A percentile compares a stretch with the other conserved stretches of the same genome.
These are phyloP conservation scores for Dioszegia aurantiaca DNA, from an alignment of 768 basidiomycete species.

Conservation along the genomic window DNA sequence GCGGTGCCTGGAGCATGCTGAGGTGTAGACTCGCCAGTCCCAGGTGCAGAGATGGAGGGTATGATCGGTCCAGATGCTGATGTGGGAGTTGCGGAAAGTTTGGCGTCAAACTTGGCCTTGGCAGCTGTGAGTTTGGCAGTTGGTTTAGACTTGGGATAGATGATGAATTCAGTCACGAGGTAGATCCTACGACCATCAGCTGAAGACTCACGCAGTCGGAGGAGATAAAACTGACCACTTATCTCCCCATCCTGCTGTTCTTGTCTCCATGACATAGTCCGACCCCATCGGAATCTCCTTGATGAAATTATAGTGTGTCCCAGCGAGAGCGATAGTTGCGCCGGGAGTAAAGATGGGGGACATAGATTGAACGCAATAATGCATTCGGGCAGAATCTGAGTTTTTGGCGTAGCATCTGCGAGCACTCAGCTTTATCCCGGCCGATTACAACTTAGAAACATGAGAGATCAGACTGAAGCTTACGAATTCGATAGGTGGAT, in stretches of 20 bases:
- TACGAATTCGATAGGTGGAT: constrained; percentile 46
- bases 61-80: constrained; percentile 5
- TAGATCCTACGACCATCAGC: constrained; percentile 39
- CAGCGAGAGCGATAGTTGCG: constrained; percentile 39
- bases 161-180: constrained; percentile 49
- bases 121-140: constrained; percentile 1
- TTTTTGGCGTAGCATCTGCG: constrained; percentile 38
- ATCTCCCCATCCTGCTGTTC: constrained; percentile 50
- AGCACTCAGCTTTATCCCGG: constrained; percentile 6
- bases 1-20: constrained; percentile 4
- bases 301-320: constrained; percentile 45
- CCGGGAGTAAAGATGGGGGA: constrained; percentile 38
- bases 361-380: constrained; percentile 34
- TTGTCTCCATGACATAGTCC: constrained; percentile 47
- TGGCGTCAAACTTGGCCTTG: background rate
- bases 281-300: constrained; percentile 51
- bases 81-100: background rate
- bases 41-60: constrained; percentile 15
- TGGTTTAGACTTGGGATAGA: constrained; percentile 40
- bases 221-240: constrained; percentile 48
- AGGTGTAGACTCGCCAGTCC: constrained; percentile 23
- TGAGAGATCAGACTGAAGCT: constrained; percentile 6
- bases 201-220: background rate
- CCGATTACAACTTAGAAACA: too few relatives aligned
- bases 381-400: constrained; percentile 34